Percentiles rank a stretch among this genome's conserved stretches.
phyloP scores from a whole-genome alignment of 2,329 filamentous ascomycete species.

The Seiridium unicorne region DNA sequence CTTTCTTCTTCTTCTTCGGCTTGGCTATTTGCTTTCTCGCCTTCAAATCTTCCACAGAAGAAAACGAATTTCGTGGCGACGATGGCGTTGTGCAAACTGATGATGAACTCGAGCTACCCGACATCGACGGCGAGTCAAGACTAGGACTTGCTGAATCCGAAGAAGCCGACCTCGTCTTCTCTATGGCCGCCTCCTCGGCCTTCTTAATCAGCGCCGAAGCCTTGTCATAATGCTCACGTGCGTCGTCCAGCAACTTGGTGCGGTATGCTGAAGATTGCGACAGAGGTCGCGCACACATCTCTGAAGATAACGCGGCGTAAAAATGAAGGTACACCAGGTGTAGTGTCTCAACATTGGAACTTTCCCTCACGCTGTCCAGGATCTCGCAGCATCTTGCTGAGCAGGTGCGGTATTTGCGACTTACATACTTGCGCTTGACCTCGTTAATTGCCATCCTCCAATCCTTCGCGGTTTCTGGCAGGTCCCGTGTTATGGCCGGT shows the following conservation, averaged over 20 bases:
- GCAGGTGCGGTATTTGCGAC: conserved; percentile 51
- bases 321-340: conserved; percentile 60
- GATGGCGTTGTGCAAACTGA: conserved; percentile 38
- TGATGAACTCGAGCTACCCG: conserved; percentile 41
- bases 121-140: conserved; percentile 45
- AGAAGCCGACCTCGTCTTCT: conserved; percentile 35
- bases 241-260: conserved; percentile 47
- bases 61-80: conserved; percentile 42
- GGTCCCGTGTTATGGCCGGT: conserved; percentile 22
- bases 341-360: conserved; percentile 44
- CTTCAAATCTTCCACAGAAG: conserved; percentile 20
- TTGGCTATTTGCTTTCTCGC: conserved; percentile 10
- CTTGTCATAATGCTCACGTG: conserved; percentile 48
- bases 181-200: conserved; percentile 39
- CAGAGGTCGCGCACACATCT: conserved; percentile 52
- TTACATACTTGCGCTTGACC: conserved; percentile 52
- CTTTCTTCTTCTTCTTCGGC: conserved; percentile 36
- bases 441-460: conserved; percentile 52
- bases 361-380: conserved; percentile 44
- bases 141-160: conserved; percentile 34
- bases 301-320: conserved; percentile 59
- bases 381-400: conserved; percentile 52
- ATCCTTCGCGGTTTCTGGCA: conserved; percentile 45
- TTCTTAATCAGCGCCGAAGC: conserved; percentile 46
- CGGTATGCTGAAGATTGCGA: conserved; percentile 44